Percentiles rank a stretch among this genome's conserved stretches.
phyloP scores from a whole-genome alignment of 1,284 basidiomycete genomes.

The Coniophora puteana region DNA sequence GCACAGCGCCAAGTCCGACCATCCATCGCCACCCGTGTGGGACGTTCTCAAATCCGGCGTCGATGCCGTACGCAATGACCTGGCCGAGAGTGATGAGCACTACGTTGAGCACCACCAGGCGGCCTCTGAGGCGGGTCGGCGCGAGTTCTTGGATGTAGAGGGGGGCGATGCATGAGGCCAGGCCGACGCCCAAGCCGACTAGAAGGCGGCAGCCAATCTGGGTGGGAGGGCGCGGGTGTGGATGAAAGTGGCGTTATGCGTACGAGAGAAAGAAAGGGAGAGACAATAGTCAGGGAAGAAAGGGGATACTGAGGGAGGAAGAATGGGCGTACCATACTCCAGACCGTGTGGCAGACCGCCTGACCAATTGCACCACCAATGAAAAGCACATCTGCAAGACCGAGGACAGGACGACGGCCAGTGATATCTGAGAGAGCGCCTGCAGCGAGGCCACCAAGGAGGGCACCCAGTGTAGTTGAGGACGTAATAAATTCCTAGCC shows the following conservation, averaged over 20 bases:
- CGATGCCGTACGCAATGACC: constrained; percentile 76
- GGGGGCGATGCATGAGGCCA: constrained; percentile 78
- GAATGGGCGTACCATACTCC: constrained; percentile 54
- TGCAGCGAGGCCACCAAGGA: constrained; percentile 69
- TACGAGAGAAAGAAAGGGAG: too few species aligned
- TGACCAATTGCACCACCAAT: constrained; percentile 71
- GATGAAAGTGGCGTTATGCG: neutral
- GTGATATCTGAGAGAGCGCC: constrained; percentile 72
- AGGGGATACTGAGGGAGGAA: neutral
- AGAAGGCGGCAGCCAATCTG: constrained; percentile 74
- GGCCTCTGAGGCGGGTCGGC: constrained; percentile 70
- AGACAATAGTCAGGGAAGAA: neutral
- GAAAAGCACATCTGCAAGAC: constrained; percentile 72
- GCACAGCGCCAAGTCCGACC: constrained; percentile 72
- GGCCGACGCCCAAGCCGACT: constrained; percentile 65
- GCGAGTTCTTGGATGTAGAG: constrained; percentile 84
- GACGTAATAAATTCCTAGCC: constrained; percentile 76
- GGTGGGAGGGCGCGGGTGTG: too few species aligned
- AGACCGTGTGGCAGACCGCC: constrained; percentile 63
- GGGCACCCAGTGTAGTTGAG: constrained; percentile 75
- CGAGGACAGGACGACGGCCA: constrained; percentile 67
- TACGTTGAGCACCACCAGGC: constrained; percentile 71
- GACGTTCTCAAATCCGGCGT: constrained; percentile 65
- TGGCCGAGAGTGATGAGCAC: constrained; percentile 71
- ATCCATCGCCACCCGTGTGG: constrained; percentile 79